Conservation (phyloP, 768 basidiomycete species). For the Tulasnella sp. region DNA sequence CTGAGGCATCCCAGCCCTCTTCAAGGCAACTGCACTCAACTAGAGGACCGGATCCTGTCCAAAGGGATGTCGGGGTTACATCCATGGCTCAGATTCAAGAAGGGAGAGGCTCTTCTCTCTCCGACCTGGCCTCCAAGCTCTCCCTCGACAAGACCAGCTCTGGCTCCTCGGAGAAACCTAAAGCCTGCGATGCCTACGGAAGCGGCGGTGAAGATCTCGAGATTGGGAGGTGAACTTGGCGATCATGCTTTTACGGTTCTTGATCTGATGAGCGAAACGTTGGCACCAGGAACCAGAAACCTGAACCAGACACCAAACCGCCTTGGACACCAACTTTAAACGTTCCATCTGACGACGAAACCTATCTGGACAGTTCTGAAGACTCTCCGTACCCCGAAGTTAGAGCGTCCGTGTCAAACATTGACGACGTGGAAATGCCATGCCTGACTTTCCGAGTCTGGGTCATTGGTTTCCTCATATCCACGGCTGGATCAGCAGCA, state of each 20-base stretch:
- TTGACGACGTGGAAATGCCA: constrained; percentile 99
- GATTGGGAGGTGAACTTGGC: neutral
- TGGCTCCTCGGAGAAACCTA: neutral
- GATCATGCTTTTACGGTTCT: neutral
- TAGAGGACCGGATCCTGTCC: neutral
- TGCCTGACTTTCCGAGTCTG: constrained; percentile 88
- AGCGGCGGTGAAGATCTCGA: neutral
- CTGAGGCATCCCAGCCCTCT: neutral
- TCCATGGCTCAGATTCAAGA: neutral
- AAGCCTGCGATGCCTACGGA: neutral
- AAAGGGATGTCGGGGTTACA: neutral
- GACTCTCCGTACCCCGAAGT: constrained; percentile 98
- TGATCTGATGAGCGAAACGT: neutral
- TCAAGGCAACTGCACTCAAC: neutral
- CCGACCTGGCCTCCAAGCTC: neutral
- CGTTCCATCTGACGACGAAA: neutral
- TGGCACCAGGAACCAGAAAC: neutral
- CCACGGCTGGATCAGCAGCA: constrained; percentile 59
- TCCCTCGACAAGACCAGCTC: neutral
- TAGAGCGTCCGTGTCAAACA: constrained; percentile 93
- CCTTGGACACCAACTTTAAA: neutral
- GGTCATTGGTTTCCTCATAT: constrained; percentile 62
- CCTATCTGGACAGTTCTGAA: constrained; percentile 46
- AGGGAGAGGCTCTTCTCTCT: neutral
- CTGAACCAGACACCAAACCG: neutral